Percentiles rank a stretch among this genome's conserved stretches.
phyloP scores from a whole-genome alignment of 192 early-diverging fungal genomes.

The Backusella tuberculispora region DNA sequence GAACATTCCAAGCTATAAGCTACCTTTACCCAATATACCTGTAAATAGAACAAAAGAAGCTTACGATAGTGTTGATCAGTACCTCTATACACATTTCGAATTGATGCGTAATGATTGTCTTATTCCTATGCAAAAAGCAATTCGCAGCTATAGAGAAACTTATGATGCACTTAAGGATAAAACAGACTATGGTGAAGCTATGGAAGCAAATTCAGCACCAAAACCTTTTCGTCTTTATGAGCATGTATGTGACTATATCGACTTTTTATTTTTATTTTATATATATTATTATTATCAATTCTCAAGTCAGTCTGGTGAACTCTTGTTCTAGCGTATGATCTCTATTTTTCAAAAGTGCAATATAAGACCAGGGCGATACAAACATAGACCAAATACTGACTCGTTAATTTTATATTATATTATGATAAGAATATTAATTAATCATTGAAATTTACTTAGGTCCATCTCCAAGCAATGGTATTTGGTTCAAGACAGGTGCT shows the following conservation, averaged over 20 bases:
- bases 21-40: constrained; percentile 45
- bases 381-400: background rate
- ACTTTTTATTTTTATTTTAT: background rate
- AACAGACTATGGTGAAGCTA: background rate
- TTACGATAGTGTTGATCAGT: constrained; percentile 52
- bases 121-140: constrained; percentile 53
- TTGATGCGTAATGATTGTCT: constrained; percentile 58
- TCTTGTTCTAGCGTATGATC: background rate
- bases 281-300: too few relatives aligned
- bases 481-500: constrained; percentile 46
- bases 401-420: background rate
- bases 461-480: constrained; percentile 48
- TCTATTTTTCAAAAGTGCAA: too few relatives aligned
- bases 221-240: constrained; percentile 37
- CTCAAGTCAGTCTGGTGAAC: too few relatives aligned
- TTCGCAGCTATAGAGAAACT: constrained; percentile 29
- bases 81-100: constrained; percentile 54
- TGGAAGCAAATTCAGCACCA: background rate
- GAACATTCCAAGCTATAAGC: background rate
- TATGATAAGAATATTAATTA: background rate
- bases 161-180: background rate
- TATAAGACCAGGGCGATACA: too few relatives aligned
- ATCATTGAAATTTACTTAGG: constrained; percentile 26
- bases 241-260: constrained; percentile 23
- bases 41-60: constrained; percentile 45